A percentile compares a stretch with the other conserved stretches of the same genome.
phyloP scores from a whole-genome alignment of 257 asterid genomes.

The Prunella vulgaris region DNA sequence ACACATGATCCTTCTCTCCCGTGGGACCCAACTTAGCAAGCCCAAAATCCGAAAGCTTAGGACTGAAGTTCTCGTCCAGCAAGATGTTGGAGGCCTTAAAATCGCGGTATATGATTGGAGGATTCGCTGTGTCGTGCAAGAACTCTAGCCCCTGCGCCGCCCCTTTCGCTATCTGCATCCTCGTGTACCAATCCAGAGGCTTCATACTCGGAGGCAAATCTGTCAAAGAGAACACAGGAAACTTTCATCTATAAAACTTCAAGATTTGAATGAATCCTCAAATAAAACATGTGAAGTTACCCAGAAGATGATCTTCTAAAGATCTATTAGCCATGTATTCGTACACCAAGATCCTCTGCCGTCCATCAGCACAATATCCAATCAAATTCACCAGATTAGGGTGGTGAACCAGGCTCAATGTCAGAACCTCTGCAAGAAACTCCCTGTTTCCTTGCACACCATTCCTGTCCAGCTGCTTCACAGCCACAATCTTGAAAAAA shows the following conservation, averaged over 20 bases:
- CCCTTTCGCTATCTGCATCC: slow-evolving; percentile 52
- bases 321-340: slow-evolving; percentile 79
- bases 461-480: slow-evolving; percentile 53
- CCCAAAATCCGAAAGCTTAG: slow-evolving; percentile 54
- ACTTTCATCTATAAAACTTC: neutral
- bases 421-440: slow-evolving; percentile 65
- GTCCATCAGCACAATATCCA: slow-evolving; percentile 90
- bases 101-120: slow-evolving; percentile 43
- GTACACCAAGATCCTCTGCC: slow-evolving; percentile 75
- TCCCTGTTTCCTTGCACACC: slow-evolving; percentile 55
- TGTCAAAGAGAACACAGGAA: neutral
- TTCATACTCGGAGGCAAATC: slow-evolving; percentile 30
- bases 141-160: slow-evolving; percentile 56
- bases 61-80: slow-evolving; percentile 35
- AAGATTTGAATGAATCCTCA: neutral
- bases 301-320: slow-evolving; percentile 73
- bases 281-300: slow-evolving; percentile 27
- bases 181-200: slow-evolving; percentile 49
- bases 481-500: slow-evolving; percentile 45
- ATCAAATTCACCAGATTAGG: slow-evolving; percentile 72
- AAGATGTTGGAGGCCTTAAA: slow-evolving; percentile 48
- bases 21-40: slow-evolving; percentile 47
- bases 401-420: slow-evolving; percentile 72
- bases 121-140: slow-evolving; percentile 46
- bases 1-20: slow-evolving; percentile 44